Conservation (phyloP, 495 filamentous ascomycete species). For the Viridothelium virens region DNA sequence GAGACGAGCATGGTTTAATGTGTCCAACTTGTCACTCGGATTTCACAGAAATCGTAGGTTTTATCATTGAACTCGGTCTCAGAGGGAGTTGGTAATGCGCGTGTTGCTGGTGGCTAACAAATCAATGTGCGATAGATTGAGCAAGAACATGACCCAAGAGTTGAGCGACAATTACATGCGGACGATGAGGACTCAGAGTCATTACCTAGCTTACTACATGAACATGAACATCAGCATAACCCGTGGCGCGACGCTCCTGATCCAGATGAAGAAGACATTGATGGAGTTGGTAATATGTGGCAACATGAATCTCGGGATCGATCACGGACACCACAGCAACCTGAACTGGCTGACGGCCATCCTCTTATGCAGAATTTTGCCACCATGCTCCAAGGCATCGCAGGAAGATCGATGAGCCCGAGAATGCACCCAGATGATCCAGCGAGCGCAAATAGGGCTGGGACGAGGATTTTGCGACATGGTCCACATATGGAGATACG, state of each 20-base stretch:
- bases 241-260: conserved; percentile 34
- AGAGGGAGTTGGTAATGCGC: neutral
- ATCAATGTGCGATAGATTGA: conserved; percentile 32
- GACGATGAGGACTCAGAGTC: conserved; percentile 29
- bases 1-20: conserved; percentile 53
- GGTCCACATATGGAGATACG: conserved; percentile 6
- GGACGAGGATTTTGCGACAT: conserved; percentile 1
- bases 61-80: neutral
- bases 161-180: conserved; percentile 16
- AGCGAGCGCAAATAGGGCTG: neutral
- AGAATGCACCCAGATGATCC: neutral
- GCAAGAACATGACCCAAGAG: conserved; percentile 36
- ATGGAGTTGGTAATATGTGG: conserved; percentile 27
- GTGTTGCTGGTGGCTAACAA: neutral
- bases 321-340: conserved; percentile 14
- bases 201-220: neutral
- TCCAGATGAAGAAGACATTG: conserved; percentile 39
- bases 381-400: conserved; percentile 16
- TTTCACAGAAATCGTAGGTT: conserved; percentile 72
- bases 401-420: conserved; percentile 6
- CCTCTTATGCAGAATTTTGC: conserved; percentile 14
- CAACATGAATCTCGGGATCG: conserved; percentile 25
- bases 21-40: conserved; percentile 78
- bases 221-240: conserved; percentile 28
- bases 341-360: neutral